phyloP scores from a whole-genome alignment of 768 basidiomycete species.

The Cyclocybe cylindracea region DNA sequence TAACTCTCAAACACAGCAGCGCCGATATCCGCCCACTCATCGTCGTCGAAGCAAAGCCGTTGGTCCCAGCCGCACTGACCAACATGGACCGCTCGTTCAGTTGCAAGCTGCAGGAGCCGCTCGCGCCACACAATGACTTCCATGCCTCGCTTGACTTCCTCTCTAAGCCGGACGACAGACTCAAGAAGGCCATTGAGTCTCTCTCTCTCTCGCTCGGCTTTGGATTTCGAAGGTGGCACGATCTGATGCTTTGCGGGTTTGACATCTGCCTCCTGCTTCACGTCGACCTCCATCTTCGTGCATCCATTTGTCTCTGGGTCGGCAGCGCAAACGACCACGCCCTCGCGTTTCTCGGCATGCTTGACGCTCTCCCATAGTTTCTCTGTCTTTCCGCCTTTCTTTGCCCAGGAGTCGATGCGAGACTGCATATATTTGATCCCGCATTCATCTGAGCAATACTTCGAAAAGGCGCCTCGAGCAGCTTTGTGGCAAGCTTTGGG shows the following conservation, averaged over 20 bases:
- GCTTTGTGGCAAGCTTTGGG: slow-evolving; percentile 77
- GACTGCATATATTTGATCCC: slow-evolving; percentile 73
- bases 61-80: slow-evolving; percentile 90
- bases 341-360: slow-evolving; percentile 68
- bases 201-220: slow-evolving; percentile 55
- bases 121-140: slow-evolving; percentile 73
- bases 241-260: slow-evolving; percentile 16
- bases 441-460: slow-evolving; percentile 91
- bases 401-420: slow-evolving; percentile 62
- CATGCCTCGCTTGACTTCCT: slow-evolving; percentile 66
- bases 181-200: slow-evolving; percentile 56
- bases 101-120: slow-evolving; percentile 65
- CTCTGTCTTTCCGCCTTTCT: slow-evolving; percentile 62
- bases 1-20: slow-evolving; percentile 71
- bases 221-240: slow-evolving; percentile 40
- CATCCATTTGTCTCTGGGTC: slow-evolving; percentile 14
- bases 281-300: slow-evolving; percentile 20
- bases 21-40: slow-evolving; percentile 74
- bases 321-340: slow-evolving; percentile 54
- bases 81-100: slow-evolving; percentile 61
- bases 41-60: slow-evolving; percentile 80
- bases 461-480: slow-evolving; percentile 79
- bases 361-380: slow-evolving; percentile 77
- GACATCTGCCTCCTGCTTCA: slow-evolving; percentile 18
- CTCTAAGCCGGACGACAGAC: slow-evolving; percentile 59